Base-by-base conservation (phyloP, 257 asterid genomes). In the Petunia axillaris region DNA sequence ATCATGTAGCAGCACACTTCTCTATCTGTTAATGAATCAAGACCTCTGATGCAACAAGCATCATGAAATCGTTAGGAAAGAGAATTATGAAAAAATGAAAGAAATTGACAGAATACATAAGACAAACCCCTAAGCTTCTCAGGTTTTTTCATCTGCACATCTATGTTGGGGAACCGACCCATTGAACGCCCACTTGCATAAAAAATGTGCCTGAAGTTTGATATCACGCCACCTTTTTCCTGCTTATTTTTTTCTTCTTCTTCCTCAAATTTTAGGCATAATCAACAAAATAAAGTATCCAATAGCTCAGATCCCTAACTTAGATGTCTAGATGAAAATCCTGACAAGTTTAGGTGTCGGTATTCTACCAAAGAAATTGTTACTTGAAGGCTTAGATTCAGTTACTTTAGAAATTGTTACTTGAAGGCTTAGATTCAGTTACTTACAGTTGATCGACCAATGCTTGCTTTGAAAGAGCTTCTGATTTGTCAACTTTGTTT, bases 1-100 rank as follows among this genome's bases (percentile, higher is more conserved):
- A 93, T 91, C 98, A 94, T 94, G 50, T 93, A 93, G 89, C 98
- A 91, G 91, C 98, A 91, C 39, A 94, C 97, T 89, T 94, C 98
- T 83, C 98, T 90, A 67, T 92, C 96, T 2, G 89, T 48, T 52
- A 91, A 80, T 4, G 93, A 86, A 46, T 83, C 90, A 14, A 91
- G 88, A 82, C 87, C 93, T 83, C 98, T 93, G 87, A 7, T 14
- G 54, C 50, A 82, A 64, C 70, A 52, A 4, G 0, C 37, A 79
- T 8, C 55, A 38, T 9, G 25, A 5, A 80, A 67, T 5, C 48
- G 38, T 44, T 60, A 39, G 41, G 6, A 50, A 2, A n/a, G 50
- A 73, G 9, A 60, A 63, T 60, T 53, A n/a, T 14, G 46, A 46
- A 48, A 46, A 48, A 43, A 15, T 1, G 75, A 3, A 63, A n/a